These are phyloP conservation scores for Magnusiomyces sp. DNA, from an alignment of 1,139 yeast genomes.

Conservation along the genomic window DNA sequence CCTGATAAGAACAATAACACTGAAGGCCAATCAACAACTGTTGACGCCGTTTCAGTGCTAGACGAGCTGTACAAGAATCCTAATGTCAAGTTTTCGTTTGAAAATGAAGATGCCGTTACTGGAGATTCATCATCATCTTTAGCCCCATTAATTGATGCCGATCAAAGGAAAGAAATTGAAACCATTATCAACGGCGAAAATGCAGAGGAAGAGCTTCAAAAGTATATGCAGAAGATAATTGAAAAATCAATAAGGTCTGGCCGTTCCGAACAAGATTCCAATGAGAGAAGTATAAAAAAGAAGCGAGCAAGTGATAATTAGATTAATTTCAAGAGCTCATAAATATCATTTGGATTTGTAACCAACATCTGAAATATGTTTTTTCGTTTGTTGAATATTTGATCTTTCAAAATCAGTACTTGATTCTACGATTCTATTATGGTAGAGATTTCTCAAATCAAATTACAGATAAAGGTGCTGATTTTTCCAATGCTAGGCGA, in stretches of 20 bases:
- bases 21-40: neutral
- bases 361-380: no score
- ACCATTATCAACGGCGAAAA: constrained; percentile 66
- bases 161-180: constrained; percentile 56
- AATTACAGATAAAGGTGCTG: no score
- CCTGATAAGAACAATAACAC: constrained; percentile 4
- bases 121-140: neutral
- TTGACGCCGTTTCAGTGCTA: neutral
- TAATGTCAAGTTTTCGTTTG: constrained; percentile 5
- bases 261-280: constrained; percentile 23
- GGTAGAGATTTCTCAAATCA: no score
- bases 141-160: no score
- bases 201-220: constrained; percentile 68
- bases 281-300: constrained; percentile 17
- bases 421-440: no score
- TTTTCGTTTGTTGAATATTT: no score
- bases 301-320: constrained; percentile 8
- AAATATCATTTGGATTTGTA: no score
- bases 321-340: no score
- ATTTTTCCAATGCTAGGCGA: no score
- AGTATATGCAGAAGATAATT: constrained; percentile 57
- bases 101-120: neutral
- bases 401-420: no score
- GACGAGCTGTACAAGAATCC: neutral
- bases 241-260: constrained; percentile 32